These are phyloP conservation scores for Hordeum marinum DNA, from an alignment of 176 grass and related monocot genomes.

Conservation along the genomic window DNA sequence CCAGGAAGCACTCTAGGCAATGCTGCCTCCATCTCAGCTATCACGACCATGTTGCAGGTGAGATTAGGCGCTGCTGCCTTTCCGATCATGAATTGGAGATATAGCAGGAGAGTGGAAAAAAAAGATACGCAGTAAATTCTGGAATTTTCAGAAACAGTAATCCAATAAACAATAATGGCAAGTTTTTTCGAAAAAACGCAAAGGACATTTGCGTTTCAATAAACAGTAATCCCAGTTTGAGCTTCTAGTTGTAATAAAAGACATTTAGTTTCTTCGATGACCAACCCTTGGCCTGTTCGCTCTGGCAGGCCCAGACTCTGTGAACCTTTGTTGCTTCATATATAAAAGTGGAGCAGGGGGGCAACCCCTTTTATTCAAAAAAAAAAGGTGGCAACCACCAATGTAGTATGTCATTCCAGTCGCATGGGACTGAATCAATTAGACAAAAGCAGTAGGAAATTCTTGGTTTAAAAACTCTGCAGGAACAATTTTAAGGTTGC, in stretches of 20 bases:
- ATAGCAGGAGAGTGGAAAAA: neutral
- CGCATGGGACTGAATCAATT: neutral
- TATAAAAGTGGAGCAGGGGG: too few relatives aligned
- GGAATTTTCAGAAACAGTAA: neutral
- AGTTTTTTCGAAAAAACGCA: too few relatives aligned
- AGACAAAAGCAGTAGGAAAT: neutral
- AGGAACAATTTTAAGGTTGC: too few relatives aligned
- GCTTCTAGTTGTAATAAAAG: too few relatives aligned
- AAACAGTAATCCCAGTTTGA: too few relatives aligned
- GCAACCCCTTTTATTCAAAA: too few relatives aligned
- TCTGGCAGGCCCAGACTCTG: too few relatives aligned
- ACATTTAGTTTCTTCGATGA: too few relatives aligned
- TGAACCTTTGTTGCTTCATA: too few relatives aligned
- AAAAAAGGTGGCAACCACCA: neutral
- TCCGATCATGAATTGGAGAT: neutral
- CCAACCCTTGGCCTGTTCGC: too few relatives aligned
- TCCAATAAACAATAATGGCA: neutral
- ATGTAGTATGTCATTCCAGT: neutral
- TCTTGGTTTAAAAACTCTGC: neutral
- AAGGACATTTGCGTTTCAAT: too few relatives aligned
- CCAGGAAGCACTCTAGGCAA: neutral
- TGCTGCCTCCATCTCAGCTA: neutral
- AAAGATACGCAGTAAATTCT: neutral
- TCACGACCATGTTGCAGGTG: too few relatives aligned
- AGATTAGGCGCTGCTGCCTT: neutral